A percentile compares a stretch with the other conserved stretches of the same genome.
Conservation (phyloP, 2,329 filamentous ascomycete genomes). For the Exserohilum rostratum region DNA sequence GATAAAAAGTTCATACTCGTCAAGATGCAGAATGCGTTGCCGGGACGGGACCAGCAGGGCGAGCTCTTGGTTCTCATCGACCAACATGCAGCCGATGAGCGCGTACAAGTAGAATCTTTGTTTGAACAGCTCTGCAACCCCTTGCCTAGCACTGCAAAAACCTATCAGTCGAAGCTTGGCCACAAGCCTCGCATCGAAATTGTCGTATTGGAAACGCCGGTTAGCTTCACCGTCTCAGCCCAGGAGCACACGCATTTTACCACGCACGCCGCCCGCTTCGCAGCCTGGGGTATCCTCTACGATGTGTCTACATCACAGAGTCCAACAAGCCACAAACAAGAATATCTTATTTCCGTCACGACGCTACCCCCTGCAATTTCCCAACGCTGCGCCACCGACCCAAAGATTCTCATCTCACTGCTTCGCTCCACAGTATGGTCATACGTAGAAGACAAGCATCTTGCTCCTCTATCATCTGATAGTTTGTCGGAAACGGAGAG, state of each 20-base stretch:
- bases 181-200: conserved; percentile 39
- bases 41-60: background rate
- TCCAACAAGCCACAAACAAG: conserved; percentile 5
- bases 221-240: conserved; percentile 68
- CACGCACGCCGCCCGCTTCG: conserved; percentile 63
- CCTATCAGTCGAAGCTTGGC: conserved; percentile 42
- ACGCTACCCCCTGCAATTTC: conserved; percentile 73
- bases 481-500: background rate
- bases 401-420: conserved; percentile 73
- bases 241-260: conserved; percentile 67
- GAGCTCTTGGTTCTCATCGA: conserved; percentile 76
- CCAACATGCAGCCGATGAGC: conserved; percentile 94
- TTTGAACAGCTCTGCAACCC: conserved; percentile 62
- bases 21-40: conserved; percentile 53
- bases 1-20: conserved; percentile 88
- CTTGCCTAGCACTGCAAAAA: background rate
- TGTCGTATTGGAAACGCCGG: conserved; percentile 53
- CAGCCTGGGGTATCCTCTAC: conserved; percentile 76
- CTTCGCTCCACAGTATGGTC: conserved; percentile 77
- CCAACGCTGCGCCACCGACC: conserved; percentile 76
- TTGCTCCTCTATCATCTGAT: background rate
- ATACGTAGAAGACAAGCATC: conserved; percentile 40
- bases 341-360: conserved; percentile 55
- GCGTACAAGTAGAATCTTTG: conserved; percentile 77
- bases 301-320: conserved; percentile 46